Evolutionary conservation across 2,329 filamentous ascomycete genomes (phyloP).

Genomic region (Monilinia vaccinii-corymbosi): DNA sequence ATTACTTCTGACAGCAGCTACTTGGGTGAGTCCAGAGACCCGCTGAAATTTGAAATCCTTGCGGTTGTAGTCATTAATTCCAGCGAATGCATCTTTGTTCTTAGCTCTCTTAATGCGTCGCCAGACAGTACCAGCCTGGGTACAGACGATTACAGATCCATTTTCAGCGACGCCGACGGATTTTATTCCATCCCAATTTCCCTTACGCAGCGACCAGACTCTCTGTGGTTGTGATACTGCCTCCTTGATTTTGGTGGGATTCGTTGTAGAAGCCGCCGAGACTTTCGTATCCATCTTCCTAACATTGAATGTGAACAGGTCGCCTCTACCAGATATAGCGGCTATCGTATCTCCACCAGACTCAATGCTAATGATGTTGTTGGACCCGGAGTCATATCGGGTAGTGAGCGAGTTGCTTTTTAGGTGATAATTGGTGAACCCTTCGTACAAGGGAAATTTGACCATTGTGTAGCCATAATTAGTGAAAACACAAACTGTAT

Average conservation of each 20-base stretch:
- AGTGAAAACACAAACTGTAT: slow-evolving; percentile 87
- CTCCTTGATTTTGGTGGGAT: slow-evolving; percentile 80
- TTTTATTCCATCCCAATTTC: slow-evolving; percentile 56
- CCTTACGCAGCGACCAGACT: slow-evolving; percentile 80
- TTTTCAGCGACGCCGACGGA: slow-evolving; percentile 88
- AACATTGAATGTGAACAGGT: slow-evolving; percentile 78
- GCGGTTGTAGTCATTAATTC: slow-evolving; percentile 47
- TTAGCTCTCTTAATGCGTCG: slow-evolving; percentile 74
- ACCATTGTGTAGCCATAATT: slow-evolving; percentile 94
- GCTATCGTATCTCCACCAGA: slow-evolving; percentile 88
- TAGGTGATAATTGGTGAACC: slow-evolving; percentile 61
- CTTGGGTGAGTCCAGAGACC: slow-evolving; percentile 78
- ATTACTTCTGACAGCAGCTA: slow-evolving; percentile 77
- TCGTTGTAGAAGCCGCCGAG: slow-evolving; percentile 69
- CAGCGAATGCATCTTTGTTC: slow-evolving; percentile 54
- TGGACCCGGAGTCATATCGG: slow-evolving; percentile 53
- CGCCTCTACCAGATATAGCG: slow-evolving; percentile 73
- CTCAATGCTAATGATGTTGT: slow-evolving; percentile 66
- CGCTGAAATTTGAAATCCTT: slow-evolving; percentile 96
- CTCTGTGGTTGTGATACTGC: slow-evolving; percentile 70
- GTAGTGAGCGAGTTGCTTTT: slow-evolving; percentile 56
- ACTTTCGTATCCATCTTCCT: slow-evolving; percentile 53
- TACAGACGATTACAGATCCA: slow-evolving; percentile 90
- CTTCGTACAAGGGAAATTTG: slow-evolving; percentile 65
- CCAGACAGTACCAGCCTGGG: slow-evolving; percentile 89